phyloP scores from a whole-genome alignment of 306 rosid genomes.

The Fragaria ananassa region DNA sequence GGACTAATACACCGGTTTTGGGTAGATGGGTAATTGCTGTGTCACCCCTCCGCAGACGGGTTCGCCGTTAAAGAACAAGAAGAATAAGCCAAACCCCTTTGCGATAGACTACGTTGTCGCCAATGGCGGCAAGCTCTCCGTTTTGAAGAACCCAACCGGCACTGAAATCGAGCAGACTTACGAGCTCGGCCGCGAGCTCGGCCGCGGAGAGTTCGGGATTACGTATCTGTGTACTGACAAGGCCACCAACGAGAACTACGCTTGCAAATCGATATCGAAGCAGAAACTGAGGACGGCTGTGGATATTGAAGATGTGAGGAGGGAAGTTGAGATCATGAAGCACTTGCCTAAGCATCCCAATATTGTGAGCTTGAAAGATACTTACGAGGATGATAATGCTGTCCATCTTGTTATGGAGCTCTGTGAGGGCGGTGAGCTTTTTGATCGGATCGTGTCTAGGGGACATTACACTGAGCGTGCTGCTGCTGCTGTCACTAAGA shows the following conservation, averaged over 20 bases:
- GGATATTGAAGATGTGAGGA: constrained; percentile 81
- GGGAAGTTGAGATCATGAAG: constrained; percentile 93
- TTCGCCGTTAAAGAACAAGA: constrained; percentile 25
- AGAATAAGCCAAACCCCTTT: constrained; percentile 62
- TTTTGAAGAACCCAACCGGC: constrained; percentile 69
- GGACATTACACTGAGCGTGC: constrained; percentile 97
- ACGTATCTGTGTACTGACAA: constrained; percentile 82
- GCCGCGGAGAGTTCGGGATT: constrained; percentile 88
- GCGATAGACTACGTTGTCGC: constrained; percentile 36
- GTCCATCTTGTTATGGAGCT: constrained; percentile 99
- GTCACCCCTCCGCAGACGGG: constrained; percentile 42
- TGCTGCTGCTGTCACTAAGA: constrained; percentile 75
- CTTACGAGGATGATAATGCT: constrained; percentile 77
- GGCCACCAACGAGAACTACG: constrained; percentile 44
- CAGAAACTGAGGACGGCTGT: constrained; percentile 74
- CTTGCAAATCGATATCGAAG: constrained; percentile 92
- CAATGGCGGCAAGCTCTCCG: constrained; percentile 39
- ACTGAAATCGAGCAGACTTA: constrained; percentile 58
- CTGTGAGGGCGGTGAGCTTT: constrained; percentile 92
- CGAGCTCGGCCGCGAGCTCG: constrained; percentile 81
- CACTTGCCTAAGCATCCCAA: constrained; percentile 64
- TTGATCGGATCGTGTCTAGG: constrained; percentile 87
- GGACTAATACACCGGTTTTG: too few relatives aligned
- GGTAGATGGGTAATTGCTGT: constrained; percentile 82
- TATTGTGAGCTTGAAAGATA: constrained; percentile 71